Conservation (phyloP, 2,329 filamentous ascomycete genomes). For the Dryadomyces quercus-mongolicae region DNA sequence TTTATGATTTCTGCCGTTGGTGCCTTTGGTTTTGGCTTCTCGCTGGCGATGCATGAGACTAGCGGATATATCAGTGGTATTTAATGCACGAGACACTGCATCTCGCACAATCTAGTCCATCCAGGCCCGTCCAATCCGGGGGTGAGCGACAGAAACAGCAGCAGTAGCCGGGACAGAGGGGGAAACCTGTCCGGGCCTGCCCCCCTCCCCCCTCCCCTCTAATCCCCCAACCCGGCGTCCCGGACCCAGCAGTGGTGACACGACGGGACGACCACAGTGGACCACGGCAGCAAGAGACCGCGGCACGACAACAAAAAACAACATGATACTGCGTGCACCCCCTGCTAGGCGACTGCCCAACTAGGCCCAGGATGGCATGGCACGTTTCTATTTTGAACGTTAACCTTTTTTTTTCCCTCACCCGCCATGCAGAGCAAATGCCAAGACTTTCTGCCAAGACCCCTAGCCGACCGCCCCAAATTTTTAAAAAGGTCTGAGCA, state of each 20-base stretch:
- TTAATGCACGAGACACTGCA: too few relatives aligned
- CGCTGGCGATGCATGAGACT: too few relatives aligned
- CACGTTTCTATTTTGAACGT: background rate
- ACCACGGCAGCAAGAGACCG: background rate
- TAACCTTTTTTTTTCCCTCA: background rate
- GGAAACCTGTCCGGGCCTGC: too few relatives aligned
- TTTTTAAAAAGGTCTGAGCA: background rate
- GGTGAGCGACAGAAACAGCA: too few relatives aligned
- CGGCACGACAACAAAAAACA: background rate
- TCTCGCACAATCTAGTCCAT: too few relatives aligned
- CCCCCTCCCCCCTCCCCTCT: too few relatives aligned
- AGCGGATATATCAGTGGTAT: too few relatives aligned
- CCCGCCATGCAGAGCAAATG: background rate
- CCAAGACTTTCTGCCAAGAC: background rate
- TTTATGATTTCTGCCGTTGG: too few relatives aligned
- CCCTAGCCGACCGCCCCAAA: background rate
- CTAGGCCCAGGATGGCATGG: background rate
- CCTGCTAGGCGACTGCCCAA: background rate
- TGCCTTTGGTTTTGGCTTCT: too few relatives aligned
- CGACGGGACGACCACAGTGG: background rate
- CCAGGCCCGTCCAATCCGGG: too few relatives aligned
- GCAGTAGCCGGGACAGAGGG: too few relatives aligned
- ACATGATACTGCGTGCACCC: background rate
- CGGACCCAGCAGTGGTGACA: background rate
- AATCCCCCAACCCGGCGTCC: background rate